A percentile compares a stretch with the other conserved stretches of the same genome.
Conservation (phyloP, 23 red algal species). For the Gracilaria caudata region DNA sequence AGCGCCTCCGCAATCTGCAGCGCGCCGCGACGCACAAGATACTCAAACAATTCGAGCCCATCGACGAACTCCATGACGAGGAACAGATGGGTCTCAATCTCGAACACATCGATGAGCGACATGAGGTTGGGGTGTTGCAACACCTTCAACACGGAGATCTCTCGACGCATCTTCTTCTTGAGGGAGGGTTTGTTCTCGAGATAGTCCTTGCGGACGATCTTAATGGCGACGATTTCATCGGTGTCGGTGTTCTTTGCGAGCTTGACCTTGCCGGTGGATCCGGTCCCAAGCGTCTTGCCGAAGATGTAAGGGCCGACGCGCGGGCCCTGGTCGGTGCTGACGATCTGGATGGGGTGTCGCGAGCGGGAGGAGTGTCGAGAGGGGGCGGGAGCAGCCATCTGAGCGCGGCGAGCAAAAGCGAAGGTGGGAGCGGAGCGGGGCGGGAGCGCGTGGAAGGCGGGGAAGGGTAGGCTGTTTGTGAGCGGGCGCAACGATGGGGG, state of each 20-base stretch:
- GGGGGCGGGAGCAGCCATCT: slow-evolving; percentile 31
- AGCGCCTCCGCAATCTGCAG: slow-evolving; percentile 83
- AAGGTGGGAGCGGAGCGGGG: not conserved
- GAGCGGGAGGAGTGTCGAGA: slow-evolving; percentile 12
- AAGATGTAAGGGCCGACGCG: slow-evolving; percentile 94
- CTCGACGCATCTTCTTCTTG: slow-evolving; percentile 83
- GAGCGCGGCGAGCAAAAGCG: not conserved
- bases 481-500: not conserved
- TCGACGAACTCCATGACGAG: slow-evolving; percentile 97
- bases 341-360: slow-evolving; percentile 47
- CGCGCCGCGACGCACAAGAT: slow-evolving; percentile 86
- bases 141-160: slow-evolving; percentile 75
- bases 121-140: slow-evolving; percentile 88
- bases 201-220: slow-evolving; percentile 97
- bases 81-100: slow-evolving; percentile 95
- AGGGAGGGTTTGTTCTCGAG: slow-evolving; percentile 88
- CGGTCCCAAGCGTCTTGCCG: slow-evolving; percentile 93
- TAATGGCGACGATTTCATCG: slow-evolving; percentile 95
- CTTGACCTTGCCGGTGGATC: slow-evolving; percentile 86
- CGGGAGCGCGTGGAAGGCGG: not conserved
- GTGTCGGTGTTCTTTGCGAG: slow-evolving; percentile 76
- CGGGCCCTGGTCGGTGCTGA: slow-evolving; percentile 76
- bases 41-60: slow-evolving; percentile 95
- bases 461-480: not conserved
- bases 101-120: slow-evolving; percentile 92